phyloP scores from a whole-genome alignment of 23 red algal genomes.

The Chondrus crispus region DNA sequence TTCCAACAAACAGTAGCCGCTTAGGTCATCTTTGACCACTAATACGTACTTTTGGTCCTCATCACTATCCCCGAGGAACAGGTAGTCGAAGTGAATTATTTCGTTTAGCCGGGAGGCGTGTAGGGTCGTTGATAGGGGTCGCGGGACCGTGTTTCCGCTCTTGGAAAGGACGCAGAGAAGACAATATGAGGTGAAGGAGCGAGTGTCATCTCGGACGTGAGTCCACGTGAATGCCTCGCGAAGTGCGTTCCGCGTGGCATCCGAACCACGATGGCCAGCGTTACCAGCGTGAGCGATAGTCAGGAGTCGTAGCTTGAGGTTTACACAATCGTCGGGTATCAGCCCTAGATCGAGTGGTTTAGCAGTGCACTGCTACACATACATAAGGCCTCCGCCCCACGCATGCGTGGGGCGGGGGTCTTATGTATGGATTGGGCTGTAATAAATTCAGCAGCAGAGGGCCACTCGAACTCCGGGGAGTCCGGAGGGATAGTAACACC shows the following conservation, averaged over 20 bases:
- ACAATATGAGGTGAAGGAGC: conserved; percentile 6
- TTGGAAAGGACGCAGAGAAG: neutral
- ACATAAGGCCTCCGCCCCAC: neutral
- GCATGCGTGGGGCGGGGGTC: neutral
- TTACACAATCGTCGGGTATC: conserved; percentile 8
- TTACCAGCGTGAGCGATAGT: neutral
- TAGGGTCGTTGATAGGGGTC: neutral
- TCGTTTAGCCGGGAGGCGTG: conserved; percentile 8
- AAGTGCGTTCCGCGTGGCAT: neutral
- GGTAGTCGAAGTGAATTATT: conserved; percentile 21
- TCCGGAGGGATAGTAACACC: neutral
- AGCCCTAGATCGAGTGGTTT: neutral
- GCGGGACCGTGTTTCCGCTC: neutral
- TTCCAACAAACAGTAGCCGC: neutral
- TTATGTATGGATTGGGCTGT: neutral
- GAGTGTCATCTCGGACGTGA: neutral
- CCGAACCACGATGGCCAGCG: neutral
- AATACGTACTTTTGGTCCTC: neutral
- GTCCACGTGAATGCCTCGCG: neutral
- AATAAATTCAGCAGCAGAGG: neutral
- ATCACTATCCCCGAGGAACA: neutral
- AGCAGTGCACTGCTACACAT: neutral
- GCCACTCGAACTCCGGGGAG: conserved; percentile 16
- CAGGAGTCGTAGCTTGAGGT: neutral
- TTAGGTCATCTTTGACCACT: conserved; percentile 7